Percentiles rank a stretch among this genome's conserved stretches.
Conservation (phyloP, 2,329 filamentous ascomycete species). For the Neonectria magnoliae region DNA sequence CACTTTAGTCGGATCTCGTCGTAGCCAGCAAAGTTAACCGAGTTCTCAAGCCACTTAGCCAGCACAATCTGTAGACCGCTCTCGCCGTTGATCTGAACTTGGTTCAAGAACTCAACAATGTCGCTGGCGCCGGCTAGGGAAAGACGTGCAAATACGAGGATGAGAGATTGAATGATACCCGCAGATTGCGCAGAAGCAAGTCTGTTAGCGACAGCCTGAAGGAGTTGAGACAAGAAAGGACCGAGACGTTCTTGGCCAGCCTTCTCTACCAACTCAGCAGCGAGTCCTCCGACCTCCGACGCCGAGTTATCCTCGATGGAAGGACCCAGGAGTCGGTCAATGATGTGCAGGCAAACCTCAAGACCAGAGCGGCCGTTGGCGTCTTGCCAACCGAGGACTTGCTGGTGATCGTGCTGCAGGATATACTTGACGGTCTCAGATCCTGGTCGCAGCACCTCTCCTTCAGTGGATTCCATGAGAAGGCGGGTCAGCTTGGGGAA, state of each 20-base stretch:
- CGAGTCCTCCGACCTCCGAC: conserved; percentile 94
- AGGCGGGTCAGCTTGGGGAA: conserved; percentile 89
- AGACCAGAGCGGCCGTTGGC: conserved; percentile 82
- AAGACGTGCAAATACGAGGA: conserved; percentile 92
- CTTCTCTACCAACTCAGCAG: conserved; percentile 94
- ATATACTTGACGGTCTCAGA: conserved; percentile 90
- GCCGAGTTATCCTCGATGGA: conserved; percentile 91
- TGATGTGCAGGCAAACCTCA: conserved; percentile 89
- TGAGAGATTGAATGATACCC: conserved; percentile 93
- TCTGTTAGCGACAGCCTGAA: conserved; percentile 87
- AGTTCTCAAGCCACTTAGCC: conserved; percentile 97
- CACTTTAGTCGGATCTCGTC: conserved; percentile 97
- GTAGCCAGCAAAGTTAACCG: conserved; percentile 96
- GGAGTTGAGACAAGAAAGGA: conserved; percentile 86
- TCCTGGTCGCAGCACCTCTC: conserved; percentile 86
- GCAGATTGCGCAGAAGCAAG: conserved; percentile 85
- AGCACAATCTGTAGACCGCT: conserved; percentile 91
- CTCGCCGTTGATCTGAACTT: conserved; percentile 80
- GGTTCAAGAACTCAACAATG: conserved; percentile 89
- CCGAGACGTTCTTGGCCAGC: conserved; percentile 91
- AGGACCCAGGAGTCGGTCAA: conserved; percentile 87
- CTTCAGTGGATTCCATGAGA: conserved; percentile 84
- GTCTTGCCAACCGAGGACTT: conserved; percentile 89
- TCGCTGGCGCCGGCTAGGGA: conserved; percentile 87
- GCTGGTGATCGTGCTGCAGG: conserved; percentile 87